phyloP scores from a whole-genome alignment of 1,284 basidiomycete species.

The Papiliotrema nemorosa region DNA sequence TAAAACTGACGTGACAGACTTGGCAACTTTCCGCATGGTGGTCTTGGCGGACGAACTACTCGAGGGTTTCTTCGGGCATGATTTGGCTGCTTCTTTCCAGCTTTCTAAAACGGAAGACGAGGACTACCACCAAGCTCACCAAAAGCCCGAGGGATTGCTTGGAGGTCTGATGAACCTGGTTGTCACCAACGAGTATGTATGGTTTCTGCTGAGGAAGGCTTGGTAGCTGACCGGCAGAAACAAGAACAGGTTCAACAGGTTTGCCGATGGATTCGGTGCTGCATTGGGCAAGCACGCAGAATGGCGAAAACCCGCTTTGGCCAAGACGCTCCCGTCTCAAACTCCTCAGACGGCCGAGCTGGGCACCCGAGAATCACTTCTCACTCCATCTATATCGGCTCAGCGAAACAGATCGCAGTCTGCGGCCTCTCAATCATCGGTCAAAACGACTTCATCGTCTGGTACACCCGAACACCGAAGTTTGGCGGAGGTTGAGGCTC shows the following conservation, averaged over 20 bases:
- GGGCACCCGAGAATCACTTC: constrained; percentile 78
- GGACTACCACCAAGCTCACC: constrained; percentile 54
- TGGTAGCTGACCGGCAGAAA: constrained; percentile 23
- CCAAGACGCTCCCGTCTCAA: constrained; percentile 67
- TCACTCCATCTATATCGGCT: constrained; percentile 49
- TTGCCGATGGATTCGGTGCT: constrained; percentile 89
- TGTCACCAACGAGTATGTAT: constrained; percentile 65
- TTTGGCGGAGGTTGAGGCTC: constrained; percentile 35
- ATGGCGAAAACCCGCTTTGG: constrained; percentile 67
- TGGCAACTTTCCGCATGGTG: constrained; percentile 88
- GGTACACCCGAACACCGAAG: constrained; percentile 30
- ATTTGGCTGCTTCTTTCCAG: constrained; percentile 80
- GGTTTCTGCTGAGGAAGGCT: too few relatives aligned
- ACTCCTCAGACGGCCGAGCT: constrained; percentile 61
- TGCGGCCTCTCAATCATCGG: constrained; percentile 35
- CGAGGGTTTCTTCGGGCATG: constrained; percentile 89
- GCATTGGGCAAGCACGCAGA: constrained; percentile 77
- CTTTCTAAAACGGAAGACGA: constrained; percentile 63
- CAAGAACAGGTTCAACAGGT: constrained; percentile 48
- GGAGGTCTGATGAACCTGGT: constrained; percentile 84
- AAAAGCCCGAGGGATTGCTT: constrained; percentile 58
- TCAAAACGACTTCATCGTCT: constrained; percentile 55
- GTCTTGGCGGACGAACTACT: constrained; percentile 90
- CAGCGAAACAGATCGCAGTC: constrained; percentile 36
- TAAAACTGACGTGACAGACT: constrained; percentile 19